A percentile compares a stretch with the other conserved stretches of the same genome.
Evolutionary conservation across 2,329 filamentous ascomycete species (phyloP).

Genomic region (Herpotrichia juniperi): DNA sequence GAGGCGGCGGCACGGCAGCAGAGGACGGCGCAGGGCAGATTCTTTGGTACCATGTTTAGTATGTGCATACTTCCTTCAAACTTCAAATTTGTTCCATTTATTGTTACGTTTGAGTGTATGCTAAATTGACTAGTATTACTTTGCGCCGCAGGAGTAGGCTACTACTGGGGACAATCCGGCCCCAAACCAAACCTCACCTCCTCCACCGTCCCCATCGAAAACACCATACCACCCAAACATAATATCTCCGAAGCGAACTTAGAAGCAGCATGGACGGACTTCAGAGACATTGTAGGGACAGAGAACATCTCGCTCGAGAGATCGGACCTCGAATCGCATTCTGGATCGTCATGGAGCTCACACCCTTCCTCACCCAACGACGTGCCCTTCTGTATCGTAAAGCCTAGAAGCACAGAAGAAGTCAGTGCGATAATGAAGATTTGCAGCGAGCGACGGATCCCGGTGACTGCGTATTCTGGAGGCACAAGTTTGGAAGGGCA

Average conservation of each 20-base stretch:
- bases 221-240: slow-evolving; percentile 57
- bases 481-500: slow-evolving; percentile 91
- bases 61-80: slow-evolving; percentile 3
- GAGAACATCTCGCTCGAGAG: slow-evolving; percentile 66
- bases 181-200: slow-evolving; percentile 53
- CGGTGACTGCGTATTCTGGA: slow-evolving; percentile 85
- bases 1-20: slow-evolving; percentile 35
- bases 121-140: slow-evolving; percentile 52
- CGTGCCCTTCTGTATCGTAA: slow-evolving; percentile 69
- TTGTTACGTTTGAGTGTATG: not conserved
- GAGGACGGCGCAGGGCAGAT: slow-evolving; percentile 43
- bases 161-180: slow-evolving; percentile 60
- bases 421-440: slow-evolving; percentile 88
- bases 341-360: slow-evolving; percentile 70
- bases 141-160: slow-evolving; percentile 59
- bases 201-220: slow-evolving; percentile 64
- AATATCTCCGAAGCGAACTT: slow-evolving; percentile 63
- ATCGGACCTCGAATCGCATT: slow-evolving; percentile 61
- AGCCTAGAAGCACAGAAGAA: slow-evolving; percentile 78
- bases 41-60: slow-evolving; percentile 37
- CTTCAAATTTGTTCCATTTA: not conserved
- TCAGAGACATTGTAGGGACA: slow-evolving; percentile 65
- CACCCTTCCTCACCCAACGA: slow-evolving; percentile 50
- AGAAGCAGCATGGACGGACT: slow-evolving; percentile 69
- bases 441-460: slow-evolving; percentile 80